Evolutionary conservation across 768 basidiomycete genomes (phyloP).

Genomic region (Cyclocybe aegerita): DNA sequence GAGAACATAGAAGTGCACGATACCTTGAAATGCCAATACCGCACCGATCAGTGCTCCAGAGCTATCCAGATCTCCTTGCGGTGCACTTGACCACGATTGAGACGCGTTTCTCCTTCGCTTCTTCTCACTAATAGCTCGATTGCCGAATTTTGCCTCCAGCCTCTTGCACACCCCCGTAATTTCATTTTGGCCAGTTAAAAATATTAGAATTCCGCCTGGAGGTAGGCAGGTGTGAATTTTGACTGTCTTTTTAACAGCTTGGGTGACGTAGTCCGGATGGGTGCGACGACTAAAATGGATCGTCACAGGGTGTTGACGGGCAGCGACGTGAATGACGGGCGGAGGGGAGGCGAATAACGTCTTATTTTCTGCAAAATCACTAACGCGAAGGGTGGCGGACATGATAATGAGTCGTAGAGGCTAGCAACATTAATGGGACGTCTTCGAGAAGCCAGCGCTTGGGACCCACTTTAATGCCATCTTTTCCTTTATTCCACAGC

Average conservation of each 20-base stretch:
- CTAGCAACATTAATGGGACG: slow-evolving; percentile 31
- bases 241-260: slow-evolving; percentile 85
- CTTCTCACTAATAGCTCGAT: slow-evolving; percentile 58
- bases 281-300: slow-evolving; percentile 92
- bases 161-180: slow-evolving; percentile 83
- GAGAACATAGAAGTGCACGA: background rate
- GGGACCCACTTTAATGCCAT: slow-evolving; percentile 60
- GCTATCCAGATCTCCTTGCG: slow-evolving; percentile 17
- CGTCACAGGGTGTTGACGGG: slow-evolving; percentile 94
- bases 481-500: slow-evolving; percentile 80
- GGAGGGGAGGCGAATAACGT: slow-evolving; percentile 80
- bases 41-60: slow-evolving; percentile 16
- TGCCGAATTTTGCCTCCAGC: slow-evolving; percentile 76
- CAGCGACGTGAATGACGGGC: slow-evolving; percentile 87
- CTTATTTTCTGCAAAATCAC: slow-evolving; percentile 87
- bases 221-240: slow-evolving; percentile 94
- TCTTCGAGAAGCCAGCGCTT: background rate
- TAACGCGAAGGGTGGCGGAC: slow-evolving; percentile 95
- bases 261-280: slow-evolving; percentile 80
- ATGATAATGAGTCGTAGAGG: slow-evolving; percentile 94
- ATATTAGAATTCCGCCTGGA: slow-evolving; percentile 89
- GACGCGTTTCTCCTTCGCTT: slow-evolving; percentile 26
- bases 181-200: slow-evolving; percentile 95
- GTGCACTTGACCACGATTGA: slow-evolving; percentile 18
- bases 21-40: slow-evolving; percentile 52